These are phyloP conservation scores for Colletotrichum camelliae DNA, from an alignment of 2,329 filamentous ascomycete genomes.

Conservation along the genomic window DNA sequence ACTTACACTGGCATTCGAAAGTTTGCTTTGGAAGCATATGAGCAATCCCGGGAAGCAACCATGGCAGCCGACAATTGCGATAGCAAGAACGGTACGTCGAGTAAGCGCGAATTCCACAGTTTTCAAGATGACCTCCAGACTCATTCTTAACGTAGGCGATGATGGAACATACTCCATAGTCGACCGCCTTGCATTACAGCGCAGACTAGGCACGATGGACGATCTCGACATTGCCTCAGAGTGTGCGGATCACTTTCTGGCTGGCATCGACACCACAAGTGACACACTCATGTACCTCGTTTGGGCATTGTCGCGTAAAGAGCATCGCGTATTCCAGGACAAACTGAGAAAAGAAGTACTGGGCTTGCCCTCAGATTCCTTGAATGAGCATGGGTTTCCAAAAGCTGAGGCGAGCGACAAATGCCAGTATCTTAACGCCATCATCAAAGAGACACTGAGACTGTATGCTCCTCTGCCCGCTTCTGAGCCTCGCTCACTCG, in stretches of 20 bases:
- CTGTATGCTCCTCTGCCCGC: accelerated
- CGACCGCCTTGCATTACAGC: not conserved
- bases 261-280: not conserved
- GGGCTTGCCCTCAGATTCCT: accelerated
- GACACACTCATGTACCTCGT: not conserved
- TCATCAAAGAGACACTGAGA: not conserved
- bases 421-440: not conserved
- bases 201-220: not conserved
- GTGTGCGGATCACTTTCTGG: not conserved
- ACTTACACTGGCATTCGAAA: not conserved
- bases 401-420: not conserved
- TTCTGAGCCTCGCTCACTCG: not conserved
- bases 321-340: not conserved
- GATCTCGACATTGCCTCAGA: not conserved
- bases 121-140: no score
- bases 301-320: not conserved
- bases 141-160: not conserved
- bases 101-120: no score
- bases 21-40: not conserved
- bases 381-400: not conserved
- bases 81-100: accelerated
- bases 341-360: not conserved
- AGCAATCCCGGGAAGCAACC: not conserved
- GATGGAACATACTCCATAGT: not conserved
- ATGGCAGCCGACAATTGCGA: accelerated